Base-by-base conservation (phyloP, 257 asterid genomes). In the Nicotiana sylvestris region DNA sequence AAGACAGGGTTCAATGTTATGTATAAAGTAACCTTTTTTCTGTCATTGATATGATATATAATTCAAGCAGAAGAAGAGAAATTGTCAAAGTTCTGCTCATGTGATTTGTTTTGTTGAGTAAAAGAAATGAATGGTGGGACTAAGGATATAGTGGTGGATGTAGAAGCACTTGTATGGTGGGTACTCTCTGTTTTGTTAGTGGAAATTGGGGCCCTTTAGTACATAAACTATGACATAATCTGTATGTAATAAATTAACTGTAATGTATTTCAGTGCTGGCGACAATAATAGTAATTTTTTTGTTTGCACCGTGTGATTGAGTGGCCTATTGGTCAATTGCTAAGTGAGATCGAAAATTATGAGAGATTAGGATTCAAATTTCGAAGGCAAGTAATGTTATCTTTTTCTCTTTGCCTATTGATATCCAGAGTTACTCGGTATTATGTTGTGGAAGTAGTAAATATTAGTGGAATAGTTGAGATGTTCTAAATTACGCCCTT, bases 161-260 rank as follows among this genome's bases (percentile, higher is more conserved):
- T 87, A 84, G 74, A 88, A 88, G 92, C 89, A 83, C 88, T 86
- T 88, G 81, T 85, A 66, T 86, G 86, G 94, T 89, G 92, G 94
- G 86, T 85, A 16, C 84, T 83, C 58, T 70, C 74, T 77, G 86
- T 88, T 86, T 85, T 72, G 82, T 81, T 83, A 85, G 93, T 93
- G 96, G 96, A 85, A 58, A 87, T 81, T 64, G 90, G 96, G 94
- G 43, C 91, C 96, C 90, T 81, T 58, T 30, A 35, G 3, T 7
- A 60, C 72, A 58, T 58, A 35, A 55, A 79, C 37, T 61, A 18
- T 15, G 9, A 27, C 78, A 70, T 21, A 61, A 79, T 89, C 53
- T n/a, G 76, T 81, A 78, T 9, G 51, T 43, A 87, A 85, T 83
- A 84, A 74, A 84, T 85, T 81, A 84, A 82, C 65, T 64, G 68